phyloP scores from a whole-genome alignment of 345 rosid species.

The Dovyalis caffra region DNA sequence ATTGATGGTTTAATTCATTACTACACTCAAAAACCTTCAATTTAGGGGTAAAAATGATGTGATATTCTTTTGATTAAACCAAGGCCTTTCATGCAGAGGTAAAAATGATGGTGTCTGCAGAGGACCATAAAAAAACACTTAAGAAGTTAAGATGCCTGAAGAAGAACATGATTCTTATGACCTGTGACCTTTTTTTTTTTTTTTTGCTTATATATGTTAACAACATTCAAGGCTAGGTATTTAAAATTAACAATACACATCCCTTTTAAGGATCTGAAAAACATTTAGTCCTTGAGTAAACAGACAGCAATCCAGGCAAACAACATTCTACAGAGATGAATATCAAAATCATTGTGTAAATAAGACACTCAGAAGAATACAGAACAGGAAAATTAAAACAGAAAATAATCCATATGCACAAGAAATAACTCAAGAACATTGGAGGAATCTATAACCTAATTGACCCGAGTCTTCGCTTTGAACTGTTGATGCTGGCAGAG shows the following conservation, averaged over 20 bases:
- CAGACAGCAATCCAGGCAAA: neutral
- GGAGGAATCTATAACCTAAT: slow-evolving; percentile 36
- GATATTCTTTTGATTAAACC: neutral
- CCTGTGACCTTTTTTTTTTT: neutral
- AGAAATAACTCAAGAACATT: slow-evolving; percentile 16
- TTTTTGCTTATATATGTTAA: neutral
- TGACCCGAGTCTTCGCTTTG: slow-evolving; percentile 50
- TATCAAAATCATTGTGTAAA: slow-evolving; percentile 3
- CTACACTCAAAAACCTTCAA: neutral
- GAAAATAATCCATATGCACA: slow-evolving; percentile 19
- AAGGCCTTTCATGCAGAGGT: neutral
- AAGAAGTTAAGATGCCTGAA: neutral
- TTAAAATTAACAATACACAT: neutral
- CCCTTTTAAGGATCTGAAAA: slow-evolving; percentile 4
- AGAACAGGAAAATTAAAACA: slow-evolving; percentile 2
- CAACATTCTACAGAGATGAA: slow-evolving; percentile 1
- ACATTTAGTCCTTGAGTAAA: neutral
- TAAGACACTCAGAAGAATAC: slow-evolving; percentile 2
- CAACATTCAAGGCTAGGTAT: neutral
- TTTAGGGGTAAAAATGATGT: neutral
- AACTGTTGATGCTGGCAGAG: slow-evolving; percentile 37
- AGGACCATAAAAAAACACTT: neutral
- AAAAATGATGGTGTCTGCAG: neutral
- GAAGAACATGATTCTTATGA: neutral
- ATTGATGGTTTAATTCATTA: neutral